Evolutionary conservation across 768 basidiomycete genomes (phyloP), one percentile per base, ranked within the genome.

Genomic region (Scleroderma citrinum): DNA sequence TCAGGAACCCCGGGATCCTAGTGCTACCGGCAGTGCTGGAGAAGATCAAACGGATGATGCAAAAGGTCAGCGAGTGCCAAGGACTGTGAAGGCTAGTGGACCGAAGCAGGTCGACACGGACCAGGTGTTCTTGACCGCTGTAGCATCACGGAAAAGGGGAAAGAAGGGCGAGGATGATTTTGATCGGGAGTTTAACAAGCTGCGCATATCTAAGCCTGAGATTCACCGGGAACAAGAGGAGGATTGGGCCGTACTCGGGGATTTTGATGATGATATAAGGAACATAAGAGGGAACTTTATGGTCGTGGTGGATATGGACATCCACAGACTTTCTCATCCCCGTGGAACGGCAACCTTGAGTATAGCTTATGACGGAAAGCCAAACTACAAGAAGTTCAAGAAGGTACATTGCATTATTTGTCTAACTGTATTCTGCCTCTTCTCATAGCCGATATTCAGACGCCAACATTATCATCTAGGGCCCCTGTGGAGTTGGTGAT

Each of bases 341-440:
- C 41, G 45, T 47, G 57, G 48, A 48, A 23, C 56, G 52, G 30
- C 61, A 60, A 47, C 49, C 63, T 3, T 60, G 71, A 17, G 78
- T 76, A 80, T 46, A 3, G 34, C 30, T 8, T 48, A 58, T 8
- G 69, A 74, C 47, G 76, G 77, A 2, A 68, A 70, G 41, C 76
- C 77, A 0, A 80, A 91, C 58, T 88, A 81, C 66, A 91, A 91
- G 61, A 89, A 82, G 62, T 91, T 90, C 57, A 86, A 79, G 55
- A 81, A 80, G 76, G 83, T 82, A n/a, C 26, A 72, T 54, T 3
- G 45, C 21, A 5, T 29, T 8, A 29, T 29, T 4, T 29, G 26
- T 8, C 26, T 8, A 29, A 40, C 7, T 49, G 23, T 47, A 70
- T 69, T 74, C 68, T 7, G 16, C 43, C 46, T 4, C 16, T 47